Conservation (phyloP, 1,284 basidiomycete genomes). For the Austroboletus sp. region DNA sequence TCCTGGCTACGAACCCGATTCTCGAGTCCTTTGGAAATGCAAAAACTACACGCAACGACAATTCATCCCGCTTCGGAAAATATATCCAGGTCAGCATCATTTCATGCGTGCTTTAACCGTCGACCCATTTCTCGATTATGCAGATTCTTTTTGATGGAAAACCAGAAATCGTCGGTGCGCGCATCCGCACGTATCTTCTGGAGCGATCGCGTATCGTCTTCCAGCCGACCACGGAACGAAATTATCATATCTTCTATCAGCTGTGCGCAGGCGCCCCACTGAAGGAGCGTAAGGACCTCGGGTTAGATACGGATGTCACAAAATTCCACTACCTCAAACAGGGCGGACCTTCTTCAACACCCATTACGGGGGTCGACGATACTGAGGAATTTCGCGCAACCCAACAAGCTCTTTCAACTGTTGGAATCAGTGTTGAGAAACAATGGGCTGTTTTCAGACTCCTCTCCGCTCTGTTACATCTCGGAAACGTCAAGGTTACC, state of each 20-base stretch:
- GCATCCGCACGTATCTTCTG: constrained; percentile 94
- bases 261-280: constrained; percentile 93
- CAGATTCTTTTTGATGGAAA: constrained; percentile 93
- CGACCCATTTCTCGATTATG: constrained; percentile 9
- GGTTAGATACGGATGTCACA: constrained; percentile 76
- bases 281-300: constrained; percentile 92
- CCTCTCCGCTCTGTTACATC: constrained; percentile 87
- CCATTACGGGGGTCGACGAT: constrained; percentile 90
- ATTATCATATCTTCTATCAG: constrained; percentile 99
- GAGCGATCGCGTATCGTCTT: constrained; percentile 97
- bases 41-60: constrained; percentile 98
- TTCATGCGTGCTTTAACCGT: constrained; percentile 1
- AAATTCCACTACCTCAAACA: constrained; percentile 93
- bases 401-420: constrained; percentile 90
- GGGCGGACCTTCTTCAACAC: constrained; percentile 80
- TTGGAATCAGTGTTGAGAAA: constrained; percentile 93
- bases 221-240: constrained; percentile 93
- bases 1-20: constrained; percentile 96
- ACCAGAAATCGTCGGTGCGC: constrained; percentile 95
- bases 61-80: constrained; percentile 97
- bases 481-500: constrained; percentile 92
- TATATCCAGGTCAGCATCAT: constrained; percentile 82
- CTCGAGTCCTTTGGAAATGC: constrained; percentile 99
- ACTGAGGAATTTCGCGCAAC: constrained; percentile 91
- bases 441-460: constrained; percentile 98